Evolutionary conservation across 2,329 filamentous ascomycete genomes (phyloP).

Genomic region (Venturia nashicola): DNA sequence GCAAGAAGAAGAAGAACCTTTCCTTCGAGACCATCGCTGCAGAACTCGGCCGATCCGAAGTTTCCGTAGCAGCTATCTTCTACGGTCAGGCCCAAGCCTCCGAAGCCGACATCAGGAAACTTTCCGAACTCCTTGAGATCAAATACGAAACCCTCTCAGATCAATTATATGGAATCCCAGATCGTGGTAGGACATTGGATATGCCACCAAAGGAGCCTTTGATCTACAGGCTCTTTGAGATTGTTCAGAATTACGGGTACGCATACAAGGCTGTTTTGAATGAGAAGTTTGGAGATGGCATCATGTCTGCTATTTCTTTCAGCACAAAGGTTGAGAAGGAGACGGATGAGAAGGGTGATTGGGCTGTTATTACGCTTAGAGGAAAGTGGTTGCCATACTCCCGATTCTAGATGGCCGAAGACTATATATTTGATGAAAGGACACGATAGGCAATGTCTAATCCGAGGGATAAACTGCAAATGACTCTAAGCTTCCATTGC

Average conservation of each 20-base stretch:
- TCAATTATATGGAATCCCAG: constrained; percentile 56
- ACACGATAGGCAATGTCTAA: no score
- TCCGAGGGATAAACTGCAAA: no score
- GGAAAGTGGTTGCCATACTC: constrained; percentile 64
- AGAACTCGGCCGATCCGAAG: constrained; percentile 64
- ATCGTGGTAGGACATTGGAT: constrained; percentile 64
- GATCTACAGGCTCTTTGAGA: constrained; percentile 85
- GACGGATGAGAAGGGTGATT: constrained; percentile 70
- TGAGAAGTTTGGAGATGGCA: constrained; percentile 71
- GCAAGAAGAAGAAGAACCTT: constrained; percentile 63
- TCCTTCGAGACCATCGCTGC: constrained; percentile 69
- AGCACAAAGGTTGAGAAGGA: constrained; percentile 90
- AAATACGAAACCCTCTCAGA: constrained; percentile 42
- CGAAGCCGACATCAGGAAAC: constrained; percentile 53
- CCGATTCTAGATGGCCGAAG: constrained; percentile 27
- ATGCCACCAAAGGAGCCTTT: constrained; percentile 79
- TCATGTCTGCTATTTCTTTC: constrained; percentile 94
- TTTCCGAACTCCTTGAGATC: constrained; percentile 54
- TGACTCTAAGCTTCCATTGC: no score
- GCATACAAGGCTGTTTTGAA: constrained; percentile 92
- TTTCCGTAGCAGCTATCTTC: constrained; percentile 78
- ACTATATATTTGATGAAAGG: no score
- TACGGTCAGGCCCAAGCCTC: constrained; percentile 75
- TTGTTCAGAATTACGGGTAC: constrained; percentile 94
- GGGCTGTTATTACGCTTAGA: constrained; percentile 73